These are phyloP conservation scores for Rhododendron griersonianum DNA, from an alignment of 148 eudicot genomes.

Conservation along the genomic window DNA sequence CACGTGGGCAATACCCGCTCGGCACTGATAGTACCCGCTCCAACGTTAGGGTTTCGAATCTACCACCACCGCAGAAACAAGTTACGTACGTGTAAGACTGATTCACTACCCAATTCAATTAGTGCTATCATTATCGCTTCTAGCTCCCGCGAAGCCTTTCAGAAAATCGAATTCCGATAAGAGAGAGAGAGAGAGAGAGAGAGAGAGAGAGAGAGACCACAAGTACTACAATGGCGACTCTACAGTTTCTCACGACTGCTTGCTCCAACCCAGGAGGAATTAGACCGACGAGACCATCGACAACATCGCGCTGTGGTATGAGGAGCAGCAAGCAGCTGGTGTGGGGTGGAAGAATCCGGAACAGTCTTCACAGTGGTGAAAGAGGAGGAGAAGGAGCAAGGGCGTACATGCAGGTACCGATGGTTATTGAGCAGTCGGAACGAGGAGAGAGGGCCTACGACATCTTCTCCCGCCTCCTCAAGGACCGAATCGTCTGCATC, in stretches of 20 bases:
- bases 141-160: too few relatives aligned
- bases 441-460: conserved; percentile 94
- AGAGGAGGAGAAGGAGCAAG: conserved; percentile 6
- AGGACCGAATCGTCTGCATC: conserved; percentile 87
- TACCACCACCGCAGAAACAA: not conserved
- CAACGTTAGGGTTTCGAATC: not conserved
- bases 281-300: not conserved
- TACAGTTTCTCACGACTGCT: not conserved
- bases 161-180: too few relatives aligned
- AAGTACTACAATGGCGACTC: not conserved
- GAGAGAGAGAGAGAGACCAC: too few relatives aligned
- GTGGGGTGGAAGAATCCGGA: not conserved
- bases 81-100: not conserved
- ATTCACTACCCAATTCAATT: not conserved
- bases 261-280: not conserved
- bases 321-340: not conserved
- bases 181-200: too few relatives aligned
- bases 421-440: conserved; percentile 95
- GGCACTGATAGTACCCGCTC: too few relatives aligned
- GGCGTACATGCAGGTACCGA: conserved; percentile 63
- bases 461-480: conserved; percentile 88
- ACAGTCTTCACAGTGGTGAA: not conserved
- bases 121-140: not conserved
- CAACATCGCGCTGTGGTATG: not conserved
- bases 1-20: too few relatives aligned